Base-by-base conservation (phyloP, 257 asterid species). In the Lavandula angustifolia region DNA sequence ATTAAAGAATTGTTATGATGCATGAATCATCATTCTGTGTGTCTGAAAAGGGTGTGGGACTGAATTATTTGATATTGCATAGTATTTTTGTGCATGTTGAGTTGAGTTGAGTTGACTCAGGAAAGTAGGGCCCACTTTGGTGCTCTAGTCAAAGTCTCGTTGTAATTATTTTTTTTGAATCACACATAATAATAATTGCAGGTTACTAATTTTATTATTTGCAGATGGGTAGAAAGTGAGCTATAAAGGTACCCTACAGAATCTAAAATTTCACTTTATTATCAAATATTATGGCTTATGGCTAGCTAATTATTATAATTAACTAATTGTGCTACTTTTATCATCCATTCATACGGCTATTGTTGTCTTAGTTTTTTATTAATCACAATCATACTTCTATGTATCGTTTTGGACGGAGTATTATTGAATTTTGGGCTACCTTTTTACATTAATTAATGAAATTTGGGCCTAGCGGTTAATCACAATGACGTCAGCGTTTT, bases 131-230 rank as follows among this genome's bases (percentile, higher is more conserved):
- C 9, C 10, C 42, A 37, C 42, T 42, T 42, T 18, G 10, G 54
- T 60, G 42, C 54, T 65, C 31, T 0, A 54, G 72, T 66, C 7
- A 27, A 61, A 31, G 64, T 59, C 64, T 59, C 3, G 37, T 40
- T 1, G 37, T 40, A 2, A 3, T 8, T 51, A 11, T 49, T 40
- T 54, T 66, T n/a, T n/a, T n/a, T n/a, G n/a, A n/a, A n/a, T n/a
- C n/a, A n/a, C n/a, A n/a, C n/a, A n/a, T n/a, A n/a, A n/a, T 64
- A 50, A 34, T 63, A 35, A 43, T 44, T 34, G 62, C 62, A 60
- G 42, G 4, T 27, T 11, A 43, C 27, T n/a, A n/a, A n/a, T n/a
- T n/a, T 32, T 54, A 32, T 32, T 22, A 22, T 22, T 22, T 22
- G 27, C 27, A 22, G 7, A 49, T 14, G 7, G 11, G 31, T 7